Percentiles rank a stretch among this genome's conserved stretches.
Conservation (phyloP, 2,329 filamentous ascomycete genomes). For the Penicillium hordei region DNA sequence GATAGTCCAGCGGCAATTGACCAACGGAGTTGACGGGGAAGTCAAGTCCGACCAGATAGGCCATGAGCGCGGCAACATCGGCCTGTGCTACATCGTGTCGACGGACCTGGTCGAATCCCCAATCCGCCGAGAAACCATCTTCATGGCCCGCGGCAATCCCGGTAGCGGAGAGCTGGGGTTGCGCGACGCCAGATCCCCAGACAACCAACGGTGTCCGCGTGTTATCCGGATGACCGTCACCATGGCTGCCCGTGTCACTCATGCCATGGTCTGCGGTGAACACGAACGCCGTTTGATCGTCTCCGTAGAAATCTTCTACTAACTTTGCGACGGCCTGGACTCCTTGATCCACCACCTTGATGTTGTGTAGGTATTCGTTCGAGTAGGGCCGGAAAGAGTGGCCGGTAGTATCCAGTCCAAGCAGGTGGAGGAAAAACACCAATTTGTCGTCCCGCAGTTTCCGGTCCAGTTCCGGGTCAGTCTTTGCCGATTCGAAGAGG, state of each 20-base stretch:
- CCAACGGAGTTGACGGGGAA: conserved; percentile 97
- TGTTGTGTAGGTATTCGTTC: conserved; percentile 89
- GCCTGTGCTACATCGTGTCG: conserved; percentile 92
- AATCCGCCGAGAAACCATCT: conserved; percentile 81
- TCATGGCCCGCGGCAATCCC: conserved; percentile 76
- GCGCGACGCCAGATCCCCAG: conserved; percentile 89
- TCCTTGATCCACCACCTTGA: conserved; percentile 89
- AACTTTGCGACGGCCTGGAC: conserved; percentile 79
- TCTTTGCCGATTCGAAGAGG: conserved; percentile 76
- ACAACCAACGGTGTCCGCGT: conserved; percentile 88
- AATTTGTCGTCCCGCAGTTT: conserved; percentile 77
- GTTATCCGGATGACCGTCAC: conserved; percentile 95
- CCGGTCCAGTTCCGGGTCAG: conserved; percentile 71
- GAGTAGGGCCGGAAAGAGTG: conserved; percentile 89
- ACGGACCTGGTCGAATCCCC: conserved; percentile 75
- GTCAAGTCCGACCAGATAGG: conserved; percentile 80
- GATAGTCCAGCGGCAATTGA: conserved; percentile 79
- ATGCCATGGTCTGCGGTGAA: conserved; percentile 99
- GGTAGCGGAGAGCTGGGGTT: conserved; percentile 61
- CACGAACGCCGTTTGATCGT: conserved; percentile 85
- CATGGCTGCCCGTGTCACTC: conserved; percentile 99
- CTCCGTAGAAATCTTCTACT: conserved; percentile 80
- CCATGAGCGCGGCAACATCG: conserved; percentile 93
- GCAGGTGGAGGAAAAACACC: conserved; percentile 92
- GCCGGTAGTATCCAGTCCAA: conserved; percentile 88